These are phyloP conservation scores for Sporothrix curviconia DNA, from an alignment of 2,329 filamentous ascomycete genomes.

Conservation along the genomic window DNA sequence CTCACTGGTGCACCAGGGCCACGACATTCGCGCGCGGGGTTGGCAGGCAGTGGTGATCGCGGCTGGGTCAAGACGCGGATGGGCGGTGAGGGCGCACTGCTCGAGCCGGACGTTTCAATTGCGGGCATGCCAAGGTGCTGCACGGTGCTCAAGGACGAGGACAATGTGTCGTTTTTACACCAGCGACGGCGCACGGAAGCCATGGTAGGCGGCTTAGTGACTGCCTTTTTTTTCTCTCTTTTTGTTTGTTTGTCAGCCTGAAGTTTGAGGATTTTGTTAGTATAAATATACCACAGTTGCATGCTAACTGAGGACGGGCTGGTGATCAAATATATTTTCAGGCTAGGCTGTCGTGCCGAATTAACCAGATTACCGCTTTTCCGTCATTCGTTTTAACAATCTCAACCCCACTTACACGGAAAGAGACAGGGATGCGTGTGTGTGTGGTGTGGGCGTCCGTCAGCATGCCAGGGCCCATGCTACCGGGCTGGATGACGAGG, in stretches of 20 bases:
- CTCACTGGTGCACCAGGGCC: constrained; percentile 28
- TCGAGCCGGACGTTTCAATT: constrained; percentile 26
- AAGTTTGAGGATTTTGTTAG: too few relatives aligned
- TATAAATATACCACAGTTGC: too few relatives aligned
- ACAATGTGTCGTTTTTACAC: constrained; percentile 24
- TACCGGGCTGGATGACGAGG: background rate
- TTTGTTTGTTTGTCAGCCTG: too few relatives aligned
- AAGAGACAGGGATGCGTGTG: background rate
- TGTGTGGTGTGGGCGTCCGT: too few relatives aligned
- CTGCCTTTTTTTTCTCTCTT: background rate
- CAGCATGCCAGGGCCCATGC: background rate
- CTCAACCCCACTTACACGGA: background rate
- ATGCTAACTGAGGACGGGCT: too few relatives aligned
- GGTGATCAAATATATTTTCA: too few relatives aligned
- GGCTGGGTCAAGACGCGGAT: constrained; percentile 31
- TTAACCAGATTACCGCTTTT: background rate
- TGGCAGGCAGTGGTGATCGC: constrained; percentile 24
- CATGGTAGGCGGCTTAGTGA: constrained; percentile 21
- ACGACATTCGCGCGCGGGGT: constrained; percentile 18
- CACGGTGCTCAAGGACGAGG: constrained; percentile 56
- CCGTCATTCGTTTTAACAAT: background rate
- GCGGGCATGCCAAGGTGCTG: constrained; percentile 66
- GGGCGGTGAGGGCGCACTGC: constrained; percentile 25
- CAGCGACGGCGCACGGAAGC: constrained; percentile 19
- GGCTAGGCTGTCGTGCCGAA: too few relatives aligned